Percentiles rank a stretch among this genome's conserved stretches.
These are phyloP conservation scores for Linnemannia exigua DNA, from an alignment of 192 early-diverging fungal species.

Conservation along the genomic window DNA sequence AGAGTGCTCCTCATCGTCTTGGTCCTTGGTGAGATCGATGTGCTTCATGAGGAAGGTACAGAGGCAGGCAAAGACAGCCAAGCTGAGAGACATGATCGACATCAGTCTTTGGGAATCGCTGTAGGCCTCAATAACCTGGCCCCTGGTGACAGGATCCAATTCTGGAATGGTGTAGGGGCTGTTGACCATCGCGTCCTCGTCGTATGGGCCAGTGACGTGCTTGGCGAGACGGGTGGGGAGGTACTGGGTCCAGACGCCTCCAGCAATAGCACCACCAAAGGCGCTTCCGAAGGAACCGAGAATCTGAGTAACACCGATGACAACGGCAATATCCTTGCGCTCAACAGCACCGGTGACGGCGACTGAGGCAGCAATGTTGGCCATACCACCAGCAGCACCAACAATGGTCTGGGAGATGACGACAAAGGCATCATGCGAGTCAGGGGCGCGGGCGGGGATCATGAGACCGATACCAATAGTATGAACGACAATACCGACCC, in stretches of 20 bases:
- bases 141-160: constrained; percentile 25
- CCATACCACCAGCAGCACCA: constrained; percentile 55
- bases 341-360: constrained; percentile 42
- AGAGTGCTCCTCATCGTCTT: not conserved
- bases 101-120: constrained; percentile 42
- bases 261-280: constrained; percentile 42
- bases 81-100: constrained; percentile 44
- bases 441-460: constrained; percentile 42
- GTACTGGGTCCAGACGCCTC: constrained; percentile 55
- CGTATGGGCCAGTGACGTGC: constrained; percentile 45
- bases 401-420: constrained; percentile 53
- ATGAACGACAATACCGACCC: constrained; percentile 51
- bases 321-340: constrained; percentile 32
- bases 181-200: constrained; percentile 38
- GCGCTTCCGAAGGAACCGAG: constrained; percentile 46
- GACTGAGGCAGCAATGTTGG: constrained; percentile 41
- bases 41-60: constrained; percentile 28
- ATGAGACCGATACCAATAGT: constrained; percentile 49
- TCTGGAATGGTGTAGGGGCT: not conserved
- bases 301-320: constrained; percentile 48
- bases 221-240: constrained; percentile 22
- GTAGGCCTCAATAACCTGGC: constrained; percentile 38
- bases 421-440: constrained; percentile 35
- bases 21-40: constrained; percentile 32
- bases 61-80: constrained; percentile 31